A percentile compares a stretch with the other conserved stretches of the same genome.
Evolutionary conservation across 495 filamentous ascomycete genomes (phyloP).

Genomic region (Daldinia bambusicola): DNA sequence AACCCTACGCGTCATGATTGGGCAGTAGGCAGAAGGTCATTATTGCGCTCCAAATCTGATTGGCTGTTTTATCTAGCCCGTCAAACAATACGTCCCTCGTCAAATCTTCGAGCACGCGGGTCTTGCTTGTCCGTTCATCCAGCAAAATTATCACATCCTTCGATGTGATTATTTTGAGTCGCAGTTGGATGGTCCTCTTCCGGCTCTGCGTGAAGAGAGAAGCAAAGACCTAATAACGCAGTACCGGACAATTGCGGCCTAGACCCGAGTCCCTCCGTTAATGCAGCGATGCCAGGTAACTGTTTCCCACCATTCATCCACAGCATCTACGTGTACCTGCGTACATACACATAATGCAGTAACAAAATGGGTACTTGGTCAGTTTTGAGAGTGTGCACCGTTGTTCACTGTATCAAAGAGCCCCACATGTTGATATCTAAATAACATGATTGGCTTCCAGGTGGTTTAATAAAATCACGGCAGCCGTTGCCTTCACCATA

Average conservation of each 20-base stretch:
- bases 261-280: slow-evolving; percentile 2
- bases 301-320: slow-evolving; percentile 7
- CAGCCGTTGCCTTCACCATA: slow-evolving; percentile 19
- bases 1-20: slow-evolving; percentile 50
- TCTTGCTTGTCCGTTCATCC: slow-evolving; percentile 22
- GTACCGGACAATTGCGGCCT: neutral
- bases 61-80: slow-evolving; percentile 38
- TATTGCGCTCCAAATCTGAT: slow-evolving; percentile 49
- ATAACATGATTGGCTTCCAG: slow-evolving; percentile 35
- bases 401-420: slow-evolving; percentile 41
- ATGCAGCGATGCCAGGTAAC: slow-evolving; percentile 17
- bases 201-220: neutral
- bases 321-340: slow-evolving; percentile 13
- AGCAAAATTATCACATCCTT: slow-evolving; percentile 14
- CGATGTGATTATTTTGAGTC: neutral
- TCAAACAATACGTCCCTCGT: slow-evolving; percentile 39
- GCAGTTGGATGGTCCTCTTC: neutral
- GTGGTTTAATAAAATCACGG: slow-evolving; percentile 29
- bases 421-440: slow-evolving; percentile 34
- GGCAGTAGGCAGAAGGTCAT: slow-evolving; percentile 28
- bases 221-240: neutral
- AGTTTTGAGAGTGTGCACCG: slow-evolving; percentile 31
- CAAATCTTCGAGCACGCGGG: slow-evolving; percentile 35
- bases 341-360: slow-evolving; percentile 21
- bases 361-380: slow-evolving; percentile 23